Conservation (phyloP, 352 stramenopile species). For the Phytophthora idaei region DNA sequence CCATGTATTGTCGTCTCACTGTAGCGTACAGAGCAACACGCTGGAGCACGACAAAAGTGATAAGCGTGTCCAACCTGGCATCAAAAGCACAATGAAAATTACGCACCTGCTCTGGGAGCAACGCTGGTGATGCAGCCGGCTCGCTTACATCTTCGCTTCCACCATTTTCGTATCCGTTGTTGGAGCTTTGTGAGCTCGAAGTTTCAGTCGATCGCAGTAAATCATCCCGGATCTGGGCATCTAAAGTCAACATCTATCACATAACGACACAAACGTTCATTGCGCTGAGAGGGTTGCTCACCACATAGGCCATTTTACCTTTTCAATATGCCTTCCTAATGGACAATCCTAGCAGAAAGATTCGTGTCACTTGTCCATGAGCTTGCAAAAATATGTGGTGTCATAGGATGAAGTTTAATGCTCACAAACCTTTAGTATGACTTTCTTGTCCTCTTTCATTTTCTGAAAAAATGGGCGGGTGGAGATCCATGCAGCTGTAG, state of each 20-base stretch:
- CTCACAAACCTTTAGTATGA: constrained; percentile 25
- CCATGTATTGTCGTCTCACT: constrained; percentile 69
- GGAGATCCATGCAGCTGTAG: constrained; percentile 4
- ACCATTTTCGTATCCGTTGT: neutral
- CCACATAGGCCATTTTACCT: constrained; percentile 24
- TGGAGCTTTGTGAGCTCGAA: neutral
- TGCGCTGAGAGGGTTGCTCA: neutral
- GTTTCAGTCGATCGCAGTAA: constrained; percentile 40
- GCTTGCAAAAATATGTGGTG: no score
- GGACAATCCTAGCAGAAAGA: constrained; percentile 26
- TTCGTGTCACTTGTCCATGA: neutral
- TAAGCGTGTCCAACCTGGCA: constrained; percentile 1
- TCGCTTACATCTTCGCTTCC: constrained; percentile 4
- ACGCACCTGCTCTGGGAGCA: constrained; percentile 30
- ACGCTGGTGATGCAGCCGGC: constrained; percentile 11
- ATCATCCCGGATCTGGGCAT: constrained; percentile 45
- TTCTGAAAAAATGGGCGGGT: constrained; percentile 19
- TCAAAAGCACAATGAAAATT: neutral
- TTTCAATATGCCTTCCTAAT: constrained; percentile 41
- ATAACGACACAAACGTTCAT: neutral
- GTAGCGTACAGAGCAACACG: constrained; percentile 53
- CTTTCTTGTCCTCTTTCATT: constrained; percentile 24
- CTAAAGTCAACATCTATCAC: constrained; percentile 34
- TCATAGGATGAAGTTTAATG: neutral
- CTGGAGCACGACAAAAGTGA: constrained; percentile 24